Evolutionary conservation across 306 rosid genomes (phyloP), one percentile per base, ranked within the genome.

Genomic region (Ziziphus jujuba): DNA sequence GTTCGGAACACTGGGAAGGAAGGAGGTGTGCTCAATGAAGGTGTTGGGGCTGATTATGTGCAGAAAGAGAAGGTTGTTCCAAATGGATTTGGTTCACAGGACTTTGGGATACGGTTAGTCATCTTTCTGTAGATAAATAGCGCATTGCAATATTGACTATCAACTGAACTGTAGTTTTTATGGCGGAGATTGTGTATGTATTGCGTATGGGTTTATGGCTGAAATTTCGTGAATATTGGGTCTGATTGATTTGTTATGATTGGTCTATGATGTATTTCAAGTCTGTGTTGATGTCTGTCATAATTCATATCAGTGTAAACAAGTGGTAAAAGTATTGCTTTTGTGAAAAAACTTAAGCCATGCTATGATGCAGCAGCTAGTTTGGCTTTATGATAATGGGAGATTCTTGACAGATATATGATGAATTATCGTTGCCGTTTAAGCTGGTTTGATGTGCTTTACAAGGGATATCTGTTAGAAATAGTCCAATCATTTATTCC

Each of bases 31-130:
- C 83, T 90, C 56, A 93, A 93, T 72, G 97, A 93, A 61, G 96
- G 96, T 52, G 98, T 88, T 28, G 98, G 98, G 49, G 98, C 98
- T 63, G 98, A 90, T 86, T 90, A 77, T 73, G 98, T 90, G 86
- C 98, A 93, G 80, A 93, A 93, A 80, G 98, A 93, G 85, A 93
- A 90, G 85, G 81, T 82, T 57, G 85, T 76, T 75, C 96, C 98
- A 0, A 61, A 33, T 61, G 74, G 87, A 31, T 88, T 93, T 84
- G 82, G 87, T 69, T 76, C 89, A 16, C 75, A 81, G 52, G 95
- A 93, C 23, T 72, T 81, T 24, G 91, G 92, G 71, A 72, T 71
- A 69, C 90, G 97, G 98, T 93, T 72, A 77, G 95, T 64, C 31
- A 55, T 80, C 44, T 50, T 69, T 64, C 38, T 15, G 22, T 57